Evolutionary conservation across 495 filamentous ascomycete genomes (phyloP).

Genomic region (Poronia punctata): DNA sequence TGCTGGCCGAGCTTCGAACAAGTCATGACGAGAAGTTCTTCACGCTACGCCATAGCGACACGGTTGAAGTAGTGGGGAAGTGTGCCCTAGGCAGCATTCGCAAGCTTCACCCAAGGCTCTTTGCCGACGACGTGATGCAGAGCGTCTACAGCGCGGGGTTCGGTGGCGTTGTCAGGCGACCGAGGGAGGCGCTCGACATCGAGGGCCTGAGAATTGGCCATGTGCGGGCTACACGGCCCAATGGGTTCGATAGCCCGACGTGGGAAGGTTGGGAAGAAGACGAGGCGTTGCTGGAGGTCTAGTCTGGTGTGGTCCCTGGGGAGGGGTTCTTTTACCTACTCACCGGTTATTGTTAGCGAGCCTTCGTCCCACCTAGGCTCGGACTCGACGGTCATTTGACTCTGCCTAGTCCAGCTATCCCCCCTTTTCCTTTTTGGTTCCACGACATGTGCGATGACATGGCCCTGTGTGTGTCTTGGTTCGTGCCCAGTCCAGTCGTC

Average conservation of each 20-base stretch:
- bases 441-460: no score
- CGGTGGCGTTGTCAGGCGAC: constrained; percentile 40
- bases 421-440: not conserved
- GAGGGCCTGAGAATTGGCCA: constrained; percentile 48
- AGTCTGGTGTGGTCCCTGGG: constrained; percentile 7
- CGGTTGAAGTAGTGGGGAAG: constrained; percentile 64
- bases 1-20: constrained; percentile 50
- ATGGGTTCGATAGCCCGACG: constrained; percentile 47
- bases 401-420: not conserved
- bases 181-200: constrained; percentile 41
- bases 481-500: no score
- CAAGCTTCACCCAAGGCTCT: constrained; percentile 43
- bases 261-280: constrained; percentile 46
- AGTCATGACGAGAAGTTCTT: constrained; percentile 41
- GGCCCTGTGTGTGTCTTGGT: no score
- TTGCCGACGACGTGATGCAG: constrained; percentile 39
- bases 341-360: constrained; percentile 6
- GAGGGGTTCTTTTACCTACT: not conserved
- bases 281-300: constrained; percentile 25
- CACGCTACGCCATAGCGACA: constrained; percentile 58
- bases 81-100: constrained; percentile 52
- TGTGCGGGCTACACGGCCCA: constrained; percentile 47
- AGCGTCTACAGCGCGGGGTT: constrained; percentile 42
- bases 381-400: constrained; percentile 2
- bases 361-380: not conserved